Base-by-base conservation (phyloP, 345 rosid species). In the Streptanthus diversifolius region DNA sequence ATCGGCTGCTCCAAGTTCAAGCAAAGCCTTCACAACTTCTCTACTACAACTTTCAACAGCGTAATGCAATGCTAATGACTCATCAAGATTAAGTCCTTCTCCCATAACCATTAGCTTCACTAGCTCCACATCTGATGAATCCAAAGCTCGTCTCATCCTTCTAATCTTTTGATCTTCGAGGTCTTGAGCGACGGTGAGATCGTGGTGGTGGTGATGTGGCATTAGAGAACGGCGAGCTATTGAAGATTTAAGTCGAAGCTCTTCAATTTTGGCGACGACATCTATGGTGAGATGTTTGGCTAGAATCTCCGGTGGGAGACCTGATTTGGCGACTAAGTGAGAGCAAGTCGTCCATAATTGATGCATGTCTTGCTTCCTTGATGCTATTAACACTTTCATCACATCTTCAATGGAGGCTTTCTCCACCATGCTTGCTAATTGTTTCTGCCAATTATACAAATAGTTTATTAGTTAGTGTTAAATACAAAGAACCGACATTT, bases 101-200 rank as follows among this genome's bases (percentile, higher is more conserved):
- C 98, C 98, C 99, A 95, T 95, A 24, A 95, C 99, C 99, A 95
- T 95, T 3, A 95, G 91, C 84, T 92, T 95, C 39, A 95, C 97
- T 0, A 95, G 82, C 64, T 95, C 98, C 3, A 95, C 98, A 48
- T 95, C 99, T 0, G 98, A 95, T 1, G 98, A 90, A 74, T 95
- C 99, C 8, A 95, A 78, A 4, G 99, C 99, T 30, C 97, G 76
- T 75, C 97, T 85, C 99, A 95, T 95, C 37, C 97, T 79, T 17
- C 96, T 80, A 25, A 95, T 92, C 73, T 95, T 95, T 49, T 95
- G 98, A 77, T 92, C 97, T 77, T 95, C 99, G 0, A 92, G 89
- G 60, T 90, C 96, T 18, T 91, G 85, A 0, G 93, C 91, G 3
- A 84, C 80, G 0, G 83, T 56, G 19, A 84, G 84, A 43, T 86